Percentiles rank a stretch among this genome's conserved stretches.
phyloP scores from a whole-genome alignment of 306 rosid species.

The Bauhinia variegata region DNA sequence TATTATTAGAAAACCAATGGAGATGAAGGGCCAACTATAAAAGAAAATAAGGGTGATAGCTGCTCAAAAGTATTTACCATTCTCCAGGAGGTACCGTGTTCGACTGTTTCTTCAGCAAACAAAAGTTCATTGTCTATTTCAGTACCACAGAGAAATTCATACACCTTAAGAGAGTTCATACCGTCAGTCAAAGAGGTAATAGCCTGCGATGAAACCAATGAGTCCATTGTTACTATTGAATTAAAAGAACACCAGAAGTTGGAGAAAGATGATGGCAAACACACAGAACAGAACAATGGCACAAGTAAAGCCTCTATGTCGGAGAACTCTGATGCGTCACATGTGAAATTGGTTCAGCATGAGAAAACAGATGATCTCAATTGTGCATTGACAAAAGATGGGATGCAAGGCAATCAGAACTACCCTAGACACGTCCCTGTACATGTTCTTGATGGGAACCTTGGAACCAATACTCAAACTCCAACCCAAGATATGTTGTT shows the following conservation, averaged over 20 bases:
- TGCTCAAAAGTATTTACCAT: conserved; percentile 54
- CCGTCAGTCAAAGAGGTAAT: conserved; percentile 60
- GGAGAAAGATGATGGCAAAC: conserved; percentile 55
- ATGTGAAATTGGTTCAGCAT: conserved; percentile 48
- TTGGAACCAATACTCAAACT: conserved; percentile 56
- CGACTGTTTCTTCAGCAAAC: conserved; percentile 65
- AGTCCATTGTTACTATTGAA: conserved; percentile 55
- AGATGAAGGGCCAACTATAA: conserved; percentile 53
- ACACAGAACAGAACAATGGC: conserved; percentile 48
- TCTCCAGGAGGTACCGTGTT: conserved; percentile 62
- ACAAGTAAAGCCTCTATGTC: conserved; percentile 48
- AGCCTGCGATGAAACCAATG: conserved; percentile 48
- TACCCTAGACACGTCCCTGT: conserved; percentile 91
- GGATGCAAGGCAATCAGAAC: conserved; percentile 69
- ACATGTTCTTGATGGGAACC: conserved; percentile 81
- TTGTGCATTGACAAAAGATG: conserved; percentile 56
- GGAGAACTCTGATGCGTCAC: conserved; percentile 50
- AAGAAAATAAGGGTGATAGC: conserved; percentile 57
- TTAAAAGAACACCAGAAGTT: conserved; percentile 49
- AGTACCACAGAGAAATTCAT: conserved; percentile 44
- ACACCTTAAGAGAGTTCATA: conserved; percentile 58
- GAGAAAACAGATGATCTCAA: conserved; percentile 60
- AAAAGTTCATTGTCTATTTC: conserved; percentile 48
- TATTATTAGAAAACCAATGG: conserved; percentile 52
- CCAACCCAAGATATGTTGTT: conserved; percentile 54